Conservation (phyloP, 192 early-diverging fungal species). For the Pecoramyces ruminantium region DNA sequence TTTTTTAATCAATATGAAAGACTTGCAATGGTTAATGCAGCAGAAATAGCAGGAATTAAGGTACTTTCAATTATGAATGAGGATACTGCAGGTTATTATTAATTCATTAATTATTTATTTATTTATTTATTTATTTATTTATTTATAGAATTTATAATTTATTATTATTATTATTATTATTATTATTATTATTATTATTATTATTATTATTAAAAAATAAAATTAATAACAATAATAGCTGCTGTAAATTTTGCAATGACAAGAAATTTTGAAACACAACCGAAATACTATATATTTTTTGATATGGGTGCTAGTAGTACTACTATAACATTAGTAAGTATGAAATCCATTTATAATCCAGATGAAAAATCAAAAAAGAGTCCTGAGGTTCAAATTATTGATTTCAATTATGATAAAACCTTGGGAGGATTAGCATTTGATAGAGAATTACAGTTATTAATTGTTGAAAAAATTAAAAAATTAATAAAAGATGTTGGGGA, state of each 20-base stretch:
- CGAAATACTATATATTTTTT: conserved; percentile 74
- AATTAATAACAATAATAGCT: conserved; percentile 17
- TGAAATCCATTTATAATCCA: background rate
- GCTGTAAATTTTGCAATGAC: conserved; percentile 83
- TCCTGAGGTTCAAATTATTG: conserved; percentile 52
- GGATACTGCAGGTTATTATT: conserved; percentile 59
- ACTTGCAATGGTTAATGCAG: conserved; percentile 80
- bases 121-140: too few relatives aligned
- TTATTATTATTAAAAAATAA: too few relatives aligned
- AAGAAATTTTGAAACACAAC: conserved; percentile 40
- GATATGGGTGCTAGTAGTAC: conserved; percentile 96
- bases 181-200: too few relatives aligned
- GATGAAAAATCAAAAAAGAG: background rate
- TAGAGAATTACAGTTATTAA: conserved; percentile 54
- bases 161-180: too few relatives aligned
- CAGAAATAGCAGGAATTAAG: conserved; percentile 72
- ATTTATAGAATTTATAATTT: too few relatives aligned
- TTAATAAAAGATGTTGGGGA: conserved; percentile 11
- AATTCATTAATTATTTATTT: background rate
- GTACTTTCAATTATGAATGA: conserved; percentile 78
- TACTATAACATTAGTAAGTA: conserved; percentile 58
- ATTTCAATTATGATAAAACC: conserved; percentile 62
- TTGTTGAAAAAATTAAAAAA: conserved; percentile 56
- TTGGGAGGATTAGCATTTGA: conserved; percentile 84
- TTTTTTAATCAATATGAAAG: conserved; percentile 83